Evolutionary conservation across 768 basidiomycete species (phyloP).

Genomic region (Lyophyllum atratum): DNA sequence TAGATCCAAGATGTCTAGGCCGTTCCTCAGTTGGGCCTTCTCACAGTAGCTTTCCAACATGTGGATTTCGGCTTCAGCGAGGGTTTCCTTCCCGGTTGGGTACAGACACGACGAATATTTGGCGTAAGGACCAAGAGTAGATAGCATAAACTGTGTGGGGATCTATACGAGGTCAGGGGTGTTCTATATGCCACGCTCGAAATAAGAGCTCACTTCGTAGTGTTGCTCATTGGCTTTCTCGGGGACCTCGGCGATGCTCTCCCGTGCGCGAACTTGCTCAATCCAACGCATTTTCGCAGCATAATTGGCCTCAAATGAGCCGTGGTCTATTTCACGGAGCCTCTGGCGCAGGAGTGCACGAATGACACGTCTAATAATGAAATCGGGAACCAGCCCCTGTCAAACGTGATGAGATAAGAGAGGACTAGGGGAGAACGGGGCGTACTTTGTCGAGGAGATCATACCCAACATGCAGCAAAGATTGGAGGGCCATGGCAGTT

Average conservation of each 20-base stretch:
- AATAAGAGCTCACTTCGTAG: constrained; percentile 53
- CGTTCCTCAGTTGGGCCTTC: constrained; percentile 63
- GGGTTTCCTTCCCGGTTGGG: constrained; percentile 56
- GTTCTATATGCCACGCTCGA: neutral
- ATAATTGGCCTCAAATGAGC: constrained; percentile 61
- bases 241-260: constrained; percentile 59
- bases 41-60: constrained; percentile 70
- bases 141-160: constrained; percentile 61
- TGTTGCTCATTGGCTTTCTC: constrained; percentile 77
- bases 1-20: constrained; percentile 63
- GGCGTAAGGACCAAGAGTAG: constrained; percentile 63
- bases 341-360: constrained; percentile 50
- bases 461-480: constrained; percentile 7
- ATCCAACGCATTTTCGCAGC: constrained; percentile 70
- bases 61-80: constrained; percentile 63
- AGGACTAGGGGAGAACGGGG: constrained; percentile 17
- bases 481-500: constrained; percentile 7
- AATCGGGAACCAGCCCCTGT: constrained; percentile 66
- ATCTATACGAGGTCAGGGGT: constrained; percentile 36
- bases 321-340: constrained; percentile 61
- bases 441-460: constrained; percentile 12
- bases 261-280: constrained; percentile 48
- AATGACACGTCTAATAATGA: constrained; percentile 38
- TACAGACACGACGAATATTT: constrained; percentile 73
- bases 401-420: neutral